These are phyloP conservation scores for Penicillium canariense DNA, from an alignment of 495 filamentous ascomycete genomes.

Conservation along the genomic window DNA sequence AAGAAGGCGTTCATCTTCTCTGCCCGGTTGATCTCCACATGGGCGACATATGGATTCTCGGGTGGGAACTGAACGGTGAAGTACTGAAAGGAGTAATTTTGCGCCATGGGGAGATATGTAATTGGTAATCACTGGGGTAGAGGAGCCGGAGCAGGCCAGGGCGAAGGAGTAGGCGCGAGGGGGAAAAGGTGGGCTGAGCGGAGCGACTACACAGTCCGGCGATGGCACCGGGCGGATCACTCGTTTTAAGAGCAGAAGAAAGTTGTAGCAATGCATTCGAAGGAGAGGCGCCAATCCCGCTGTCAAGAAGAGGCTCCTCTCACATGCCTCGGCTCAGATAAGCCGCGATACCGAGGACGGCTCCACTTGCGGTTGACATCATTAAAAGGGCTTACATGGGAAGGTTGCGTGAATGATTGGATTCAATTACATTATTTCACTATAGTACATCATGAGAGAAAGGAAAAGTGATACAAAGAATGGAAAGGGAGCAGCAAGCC, in stretches of 20 bases:
- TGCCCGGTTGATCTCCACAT: conserved; percentile 91
- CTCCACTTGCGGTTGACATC: no score
- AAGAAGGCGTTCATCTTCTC: conserved; percentile 89
- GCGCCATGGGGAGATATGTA: conserved; percentile 18
- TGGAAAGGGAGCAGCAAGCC: not conserved
- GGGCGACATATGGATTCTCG: conserved; percentile 67
- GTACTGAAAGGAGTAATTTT: conserved; percentile 55
- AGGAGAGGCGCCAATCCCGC: not conserved
- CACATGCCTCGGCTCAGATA: conserved; percentile 22
- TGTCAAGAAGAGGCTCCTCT: not conserved
- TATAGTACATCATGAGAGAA: no score
- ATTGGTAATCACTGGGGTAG: not conserved
- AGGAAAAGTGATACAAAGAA: no score
- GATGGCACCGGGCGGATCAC: not conserved
- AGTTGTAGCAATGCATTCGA: not conserved
- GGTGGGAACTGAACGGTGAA: conserved; percentile 74
- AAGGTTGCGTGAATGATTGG: no score
- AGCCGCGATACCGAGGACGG: conserved; percentile 10
- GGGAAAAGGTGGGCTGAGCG: no score
- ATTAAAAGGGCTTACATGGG: no score
- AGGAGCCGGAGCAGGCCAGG: not conserved
- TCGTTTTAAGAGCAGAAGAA: not conserved
- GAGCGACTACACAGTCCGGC: not conserved
- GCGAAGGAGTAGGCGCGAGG: not conserved
- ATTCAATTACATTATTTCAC: no score